These are phyloP conservation scores for Akebia trifoliata DNA, from an alignment of 164 flowering plant species.

Conservation along the genomic window DNA sequence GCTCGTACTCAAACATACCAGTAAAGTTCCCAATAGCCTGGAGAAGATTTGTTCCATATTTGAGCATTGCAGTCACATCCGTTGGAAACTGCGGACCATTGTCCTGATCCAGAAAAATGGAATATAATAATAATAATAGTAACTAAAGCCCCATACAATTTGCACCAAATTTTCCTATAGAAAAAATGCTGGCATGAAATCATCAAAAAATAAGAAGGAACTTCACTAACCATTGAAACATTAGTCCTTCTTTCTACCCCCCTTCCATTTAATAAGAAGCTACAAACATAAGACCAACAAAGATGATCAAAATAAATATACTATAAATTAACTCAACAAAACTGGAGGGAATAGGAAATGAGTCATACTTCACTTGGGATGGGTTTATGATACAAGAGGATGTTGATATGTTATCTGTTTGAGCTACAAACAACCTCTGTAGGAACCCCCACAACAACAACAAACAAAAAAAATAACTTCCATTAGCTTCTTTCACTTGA, in stretches of 20 bases:
- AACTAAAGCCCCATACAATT: neutral
- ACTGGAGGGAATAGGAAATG: slow-evolving; percentile 1
- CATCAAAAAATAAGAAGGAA: slow-evolving; percentile 4
- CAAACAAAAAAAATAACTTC: too few species aligned
- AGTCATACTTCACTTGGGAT: slow-evolving; percentile 65
- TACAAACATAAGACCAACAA: slow-evolving; percentile 23
- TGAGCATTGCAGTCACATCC: slow-evolving; percentile 51
- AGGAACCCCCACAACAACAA: too few species aligned
- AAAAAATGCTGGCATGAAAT: neutral
- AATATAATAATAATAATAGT: slow-evolving; percentile 3
- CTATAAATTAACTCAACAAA: neutral
- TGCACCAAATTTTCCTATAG: neutral
- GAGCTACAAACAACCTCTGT: slow-evolving; percentile 76
- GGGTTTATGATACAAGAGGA: slow-evolving; percentile 83
- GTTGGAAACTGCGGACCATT: slow-evolving; percentile 82
- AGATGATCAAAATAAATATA: slow-evolving; percentile 1
- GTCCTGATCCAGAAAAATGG: slow-evolving; percentile 42
- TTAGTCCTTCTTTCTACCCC: slow-evolving; percentile 58
- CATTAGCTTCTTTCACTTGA: too few species aligned
- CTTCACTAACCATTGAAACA: slow-evolving; percentile 48
- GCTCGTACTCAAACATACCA: slow-evolving; percentile 35
- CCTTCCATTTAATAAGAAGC: slow-evolving; percentile 83
- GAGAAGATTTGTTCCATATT: slow-evolving; percentile 78
- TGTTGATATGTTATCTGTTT: slow-evolving; percentile 59
- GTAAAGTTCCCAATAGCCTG: slow-evolving; percentile 80